These are phyloP conservation scores for Huiozyma naganishii DNA, from an alignment of 805 yeast species.

Conservation along the genomic window DNA sequence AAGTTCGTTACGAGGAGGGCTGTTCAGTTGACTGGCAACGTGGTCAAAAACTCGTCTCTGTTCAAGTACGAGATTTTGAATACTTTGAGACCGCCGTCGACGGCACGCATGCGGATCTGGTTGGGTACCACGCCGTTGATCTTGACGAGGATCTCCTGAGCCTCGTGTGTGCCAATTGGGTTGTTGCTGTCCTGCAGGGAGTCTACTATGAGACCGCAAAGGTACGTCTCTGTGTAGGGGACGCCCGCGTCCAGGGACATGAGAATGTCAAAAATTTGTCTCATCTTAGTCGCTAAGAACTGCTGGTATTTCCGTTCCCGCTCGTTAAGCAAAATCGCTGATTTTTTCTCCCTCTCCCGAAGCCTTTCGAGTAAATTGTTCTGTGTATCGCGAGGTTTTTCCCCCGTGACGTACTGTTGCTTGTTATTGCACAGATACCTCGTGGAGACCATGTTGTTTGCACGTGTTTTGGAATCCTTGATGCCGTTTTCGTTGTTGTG, in stretches of 20 bases:
- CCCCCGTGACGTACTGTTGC: constrained; percentile 11
- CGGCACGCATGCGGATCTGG: constrained; percentile 10
- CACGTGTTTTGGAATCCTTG: neutral
- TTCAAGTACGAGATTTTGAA: constrained; percentile 19
- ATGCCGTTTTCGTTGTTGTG: neutral
- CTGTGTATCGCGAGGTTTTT: constrained; percentile 15
- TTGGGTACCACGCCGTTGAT: constrained; percentile 11
- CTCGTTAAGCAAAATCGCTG: constrained; percentile 18
- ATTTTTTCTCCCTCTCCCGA: constrained; percentile 20
- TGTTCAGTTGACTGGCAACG: neutral
- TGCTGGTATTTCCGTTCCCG: constrained; percentile 19
- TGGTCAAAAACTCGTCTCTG: neutral
- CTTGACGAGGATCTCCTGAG: constrained; percentile 15
- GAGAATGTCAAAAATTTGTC: constrained; percentile 21
- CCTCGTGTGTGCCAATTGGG: constrained; percentile 23
- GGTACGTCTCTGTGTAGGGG: constrained; percentile 24
- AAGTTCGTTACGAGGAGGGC: neutral
- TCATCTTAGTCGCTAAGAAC: constrained; percentile 22
- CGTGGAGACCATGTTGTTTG: neutral
- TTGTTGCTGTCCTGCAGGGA: constrained; percentile 25
- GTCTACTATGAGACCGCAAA: constrained; percentile 21
- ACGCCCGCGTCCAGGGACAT: constrained; percentile 12
- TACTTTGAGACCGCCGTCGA: constrained; percentile 23
- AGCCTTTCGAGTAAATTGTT: constrained; percentile 19
- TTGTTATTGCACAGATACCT: constrained; percentile 12